A percentile compares a stretch with the other conserved stretches of the same genome.
Evolutionary conservation across 352 stramenopile species (phyloP).

Genomic region (Lagenidium sp.): DNA sequence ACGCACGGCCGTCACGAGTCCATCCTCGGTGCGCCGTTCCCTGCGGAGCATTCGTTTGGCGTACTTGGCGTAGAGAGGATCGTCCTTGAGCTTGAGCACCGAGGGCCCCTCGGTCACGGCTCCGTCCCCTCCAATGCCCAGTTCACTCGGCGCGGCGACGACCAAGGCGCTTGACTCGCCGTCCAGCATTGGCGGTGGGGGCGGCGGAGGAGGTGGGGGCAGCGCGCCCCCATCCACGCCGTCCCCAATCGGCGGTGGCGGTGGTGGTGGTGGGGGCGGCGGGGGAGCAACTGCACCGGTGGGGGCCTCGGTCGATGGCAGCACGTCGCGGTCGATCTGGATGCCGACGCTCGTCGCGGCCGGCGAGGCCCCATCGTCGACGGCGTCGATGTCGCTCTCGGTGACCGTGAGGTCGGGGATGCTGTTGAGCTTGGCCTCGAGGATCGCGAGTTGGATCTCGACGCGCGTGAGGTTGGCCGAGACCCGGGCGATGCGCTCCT

Average conservation of each 20-base stretch:
- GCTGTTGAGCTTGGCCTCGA: slow-evolving; percentile 80
- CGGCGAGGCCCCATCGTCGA: slow-evolving; percentile 17
- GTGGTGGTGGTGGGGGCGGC: slow-evolving; percentile 20
- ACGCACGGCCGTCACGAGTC: background rate
- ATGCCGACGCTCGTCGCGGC: slow-evolving; percentile 20
- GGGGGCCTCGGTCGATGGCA: slow-evolving; percentile 32
- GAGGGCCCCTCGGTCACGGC: slow-evolving; percentile 13
- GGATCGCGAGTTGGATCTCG: slow-evolving; percentile 75
- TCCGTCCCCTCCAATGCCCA: slow-evolving; percentile 19
- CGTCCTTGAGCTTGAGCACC: slow-evolving; percentile 79
- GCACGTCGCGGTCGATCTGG: slow-evolving; percentile 56
- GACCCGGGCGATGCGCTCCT: slow-evolving; percentile 65
- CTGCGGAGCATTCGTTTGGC: background rate
- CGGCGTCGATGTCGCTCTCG: slow-evolving; percentile 43
- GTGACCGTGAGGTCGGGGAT: slow-evolving; percentile 73
- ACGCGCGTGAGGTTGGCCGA: slow-evolving; percentile 70
- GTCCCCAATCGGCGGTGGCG: slow-evolving; percentile 5
- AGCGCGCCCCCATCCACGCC: slow-evolving; percentile 9
- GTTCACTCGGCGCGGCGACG: slow-evolving; percentile 15
- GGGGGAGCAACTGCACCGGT: slow-evolving; percentile 14
- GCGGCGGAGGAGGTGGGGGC: slow-evolving; percentile 33
- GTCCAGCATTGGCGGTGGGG: slow-evolving; percentile 19
- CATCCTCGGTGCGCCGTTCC: background rate
- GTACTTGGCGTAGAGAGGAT: slow-evolving; percentile 69
- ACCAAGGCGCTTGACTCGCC: slow-evolving; percentile 20